Evolutionary conservation across 495 filamentous ascomycete genomes (phyloP).

Genomic region (Penicillium herquei): DNA sequence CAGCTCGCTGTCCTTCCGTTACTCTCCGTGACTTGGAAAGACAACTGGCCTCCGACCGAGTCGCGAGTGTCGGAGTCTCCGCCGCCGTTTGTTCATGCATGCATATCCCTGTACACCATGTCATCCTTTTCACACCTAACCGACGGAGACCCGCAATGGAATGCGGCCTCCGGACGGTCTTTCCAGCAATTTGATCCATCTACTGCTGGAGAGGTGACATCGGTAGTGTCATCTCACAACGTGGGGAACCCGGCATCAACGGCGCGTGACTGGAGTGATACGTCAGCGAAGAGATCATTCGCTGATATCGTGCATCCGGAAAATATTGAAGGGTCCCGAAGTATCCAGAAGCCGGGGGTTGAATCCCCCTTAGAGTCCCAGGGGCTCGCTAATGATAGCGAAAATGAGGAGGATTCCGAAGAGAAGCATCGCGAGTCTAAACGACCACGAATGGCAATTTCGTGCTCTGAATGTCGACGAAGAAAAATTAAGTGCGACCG

Average conservation of each 20-base stretch:
- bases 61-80: no score
- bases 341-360: neutral
- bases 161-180: neutral
- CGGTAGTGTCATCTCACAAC: neutral
- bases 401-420: neutral
- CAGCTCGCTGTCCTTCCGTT: no score
- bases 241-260: neutral
- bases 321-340: neutral
- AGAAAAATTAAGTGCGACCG: slow-evolving; percentile 2
- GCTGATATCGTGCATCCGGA: neutral
- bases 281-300: neutral
- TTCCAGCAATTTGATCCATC: neutral
- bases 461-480: neutral
- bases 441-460: slow-evolving; percentile 1
- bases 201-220: neutral
- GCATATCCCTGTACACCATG: neutral
- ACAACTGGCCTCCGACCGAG: no score
- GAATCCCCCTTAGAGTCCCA: neutral
- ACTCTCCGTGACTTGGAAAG: no score
- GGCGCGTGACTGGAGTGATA: neutral
- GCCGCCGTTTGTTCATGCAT: neutral
- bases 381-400: neutral
- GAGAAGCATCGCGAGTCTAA: slow-evolving; percentile 1
- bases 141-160: neutral
- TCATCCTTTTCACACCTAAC: neutral